A percentile compares a stretch with the other conserved stretches of the same genome.
These are phyloP conservation scores for Acanthamoeba castellanii DNA, from an alignment of 208 protist species.

Conservation along the genomic window DNA sequence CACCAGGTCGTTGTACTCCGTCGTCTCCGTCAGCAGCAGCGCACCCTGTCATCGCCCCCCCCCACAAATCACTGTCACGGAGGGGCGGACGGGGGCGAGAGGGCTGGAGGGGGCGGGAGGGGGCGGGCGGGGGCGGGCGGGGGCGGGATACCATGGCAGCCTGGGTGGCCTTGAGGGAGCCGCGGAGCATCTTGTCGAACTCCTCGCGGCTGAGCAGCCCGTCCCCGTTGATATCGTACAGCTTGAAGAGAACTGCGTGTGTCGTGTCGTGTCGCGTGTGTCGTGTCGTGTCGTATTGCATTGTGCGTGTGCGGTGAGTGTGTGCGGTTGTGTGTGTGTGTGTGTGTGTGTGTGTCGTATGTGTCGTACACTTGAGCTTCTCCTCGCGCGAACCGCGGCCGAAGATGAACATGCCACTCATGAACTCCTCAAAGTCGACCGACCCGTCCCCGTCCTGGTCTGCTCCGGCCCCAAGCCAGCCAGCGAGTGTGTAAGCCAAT, in stretches of 20 bases:
- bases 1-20: constrained; percentile 16
- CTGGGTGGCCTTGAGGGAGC: constrained; percentile 42
- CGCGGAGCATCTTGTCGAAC: constrained; percentile 48
- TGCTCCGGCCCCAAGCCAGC: background rate
- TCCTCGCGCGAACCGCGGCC: constrained; percentile 18
- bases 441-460: constrained; percentile 43
- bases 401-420: constrained; percentile 62
- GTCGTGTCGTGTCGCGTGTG: too few species aligned
- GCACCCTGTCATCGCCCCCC: background rate
- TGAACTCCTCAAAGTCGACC: constrained; percentile 56
- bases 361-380: constrained; percentile 49
- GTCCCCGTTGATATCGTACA: constrained; percentile 47
- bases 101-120: too few species aligned
- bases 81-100: too few species aligned
- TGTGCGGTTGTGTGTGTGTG: background rate
- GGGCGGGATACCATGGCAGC: background rate
- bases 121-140: too few species aligned
- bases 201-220: background rate
- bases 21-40: background rate
- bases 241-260: constrained; percentile 31
- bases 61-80: background rate
- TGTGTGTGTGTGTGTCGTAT: background rate
- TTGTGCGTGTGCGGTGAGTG: background rate
- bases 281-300: too few species aligned
- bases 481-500: too few species aligned